Base-by-base conservation (phyloP, 495 filamentous ascomycete genomes). In the Chaetomium fimeti region DNA sequence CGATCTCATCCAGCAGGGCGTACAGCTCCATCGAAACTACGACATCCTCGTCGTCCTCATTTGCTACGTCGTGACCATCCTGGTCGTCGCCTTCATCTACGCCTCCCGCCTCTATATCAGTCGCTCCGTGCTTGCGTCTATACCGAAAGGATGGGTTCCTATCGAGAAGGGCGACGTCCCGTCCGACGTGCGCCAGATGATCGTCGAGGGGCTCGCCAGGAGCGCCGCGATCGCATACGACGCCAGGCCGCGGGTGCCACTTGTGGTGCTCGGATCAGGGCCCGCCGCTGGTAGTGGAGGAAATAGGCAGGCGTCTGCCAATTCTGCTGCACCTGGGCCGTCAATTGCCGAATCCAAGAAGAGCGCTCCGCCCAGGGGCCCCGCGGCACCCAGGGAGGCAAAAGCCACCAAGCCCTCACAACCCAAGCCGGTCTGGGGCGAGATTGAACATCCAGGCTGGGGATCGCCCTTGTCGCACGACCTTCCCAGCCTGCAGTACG, bases 381-480 rank as follows among this genome's bases (percentile, higher is more conserved):
- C 32, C 32, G 32, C 32, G 32, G 32, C 32, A 36, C 36, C 64
- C 5, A 69, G 65, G 5, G 55, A 57, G 25, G 63, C 38, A 6
- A 53, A 45, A 27, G 58, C 38, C 47, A 52, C 61, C 13, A 49
- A 66, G 22, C 74, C 75, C 27, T 69, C 77, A 8, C 73, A 64
- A 11, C 63, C 73, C n/a, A 65, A 63, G 25, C 69, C 75, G 3
- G 72, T 87, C 7, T 97, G 93, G 93, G 92, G 90, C 15, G 74
- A 82, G 8, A 86, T 97, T 55, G 83, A 88, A 62, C 94, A 98
- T 68, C 85, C 89, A 0, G 95, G 93, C 54, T 98, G 95, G 94
- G 89, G 88, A 5, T 88, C 92, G 3, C 92, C 94, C 8, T 76
- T 78, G 11, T 90, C 86, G 0, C 78, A 80, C 3, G 89, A 95